Percentiles rank a stretch among this genome's conserved stretches.
Conservation (phyloP, 2,329 filamentous ascomycete genomes). For the Orbilia quercus region DNA sequence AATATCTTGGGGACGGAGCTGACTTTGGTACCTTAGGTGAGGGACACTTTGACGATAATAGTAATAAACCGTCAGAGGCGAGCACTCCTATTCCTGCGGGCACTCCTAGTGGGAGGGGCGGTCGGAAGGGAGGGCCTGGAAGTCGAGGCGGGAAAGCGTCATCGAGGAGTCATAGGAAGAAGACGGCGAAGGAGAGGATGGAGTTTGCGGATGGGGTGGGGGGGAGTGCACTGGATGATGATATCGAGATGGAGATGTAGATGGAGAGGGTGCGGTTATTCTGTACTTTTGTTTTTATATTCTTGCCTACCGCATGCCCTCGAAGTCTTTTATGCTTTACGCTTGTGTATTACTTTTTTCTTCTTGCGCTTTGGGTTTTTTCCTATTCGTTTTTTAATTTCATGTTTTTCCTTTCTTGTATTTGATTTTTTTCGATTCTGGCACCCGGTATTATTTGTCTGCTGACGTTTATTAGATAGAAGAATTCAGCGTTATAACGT, state of each 20-base stretch:
- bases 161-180: constrained; percentile 61
- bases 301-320: too few relatives aligned
- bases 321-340: too few relatives aligned
- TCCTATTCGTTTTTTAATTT: too few relatives aligned
- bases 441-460: too few relatives aligned
- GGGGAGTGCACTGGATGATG: constrained; percentile 38
- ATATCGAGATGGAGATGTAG: constrained; percentile 50
- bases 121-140: constrained; percentile 69
- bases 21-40: constrained; percentile 74
- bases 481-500: too few relatives aligned
- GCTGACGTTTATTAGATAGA: too few relatives aligned
- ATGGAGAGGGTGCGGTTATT: too few relatives aligned
- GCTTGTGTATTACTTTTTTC: too few relatives aligned
- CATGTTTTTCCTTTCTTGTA: too few relatives aligned
- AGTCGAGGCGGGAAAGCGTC: constrained; percentile 68
- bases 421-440: too few relatives aligned
- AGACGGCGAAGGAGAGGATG: constrained; percentile 75
- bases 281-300: too few relatives aligned
- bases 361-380: too few relatives aligned
- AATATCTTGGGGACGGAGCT: constrained; percentile 40
- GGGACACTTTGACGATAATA: constrained; percentile 90
- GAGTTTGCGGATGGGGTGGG: constrained; percentile 72
- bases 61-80: constrained; percentile 83
- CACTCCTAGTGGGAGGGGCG: constrained; percentile 64
- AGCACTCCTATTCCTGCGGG: constrained; percentile 78